A percentile compares a stretch with the other conserved stretches of the same genome.
Conservation (phyloP, 495 filamentous ascomycete species). For the Parachaetomium inaequale region DNA sequence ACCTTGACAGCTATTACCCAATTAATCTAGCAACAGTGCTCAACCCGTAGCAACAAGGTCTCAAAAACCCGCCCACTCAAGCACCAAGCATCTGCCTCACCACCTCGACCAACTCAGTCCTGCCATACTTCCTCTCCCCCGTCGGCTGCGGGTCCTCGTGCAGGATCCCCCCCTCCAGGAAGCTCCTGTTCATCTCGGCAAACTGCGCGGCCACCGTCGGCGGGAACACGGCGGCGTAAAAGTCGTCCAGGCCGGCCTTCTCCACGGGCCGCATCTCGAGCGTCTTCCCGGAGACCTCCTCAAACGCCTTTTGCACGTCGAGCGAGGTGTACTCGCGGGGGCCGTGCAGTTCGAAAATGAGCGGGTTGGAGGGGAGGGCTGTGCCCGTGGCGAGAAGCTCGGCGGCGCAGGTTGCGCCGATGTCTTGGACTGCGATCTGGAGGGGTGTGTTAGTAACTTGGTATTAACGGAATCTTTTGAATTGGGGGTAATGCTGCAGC, state of each 20-base stretch:
- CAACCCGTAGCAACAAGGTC: neutral
- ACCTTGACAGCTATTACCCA: too few species aligned
- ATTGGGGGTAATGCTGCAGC: too few species aligned
- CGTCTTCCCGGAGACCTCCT: slow-evolving; percentile 17
- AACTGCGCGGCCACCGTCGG: slow-evolving; percentile 17
- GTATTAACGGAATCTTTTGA: too few species aligned
- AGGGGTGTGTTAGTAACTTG: neutral
- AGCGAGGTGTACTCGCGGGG: slow-evolving; percentile 16
- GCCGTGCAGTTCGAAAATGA: slow-evolving; percentile 25
- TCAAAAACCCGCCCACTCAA: neutral
- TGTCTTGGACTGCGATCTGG: slow-evolving; percentile 27
- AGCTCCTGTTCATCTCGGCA: slow-evolving; percentile 22
- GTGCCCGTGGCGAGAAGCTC: slow-evolving; percentile 16
- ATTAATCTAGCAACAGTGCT: too few species aligned
- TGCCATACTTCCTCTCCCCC: slow-evolving; percentile 11
- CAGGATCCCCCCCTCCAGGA: slow-evolving; percentile 25
- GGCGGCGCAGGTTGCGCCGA: slow-evolving; percentile 18
- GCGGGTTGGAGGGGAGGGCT: slow-evolving; percentile 11
- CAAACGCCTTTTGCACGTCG: slow-evolving; percentile 25
- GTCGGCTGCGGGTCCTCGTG: slow-evolving; percentile 21
- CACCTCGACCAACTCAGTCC: slow-evolving; percentile 18
- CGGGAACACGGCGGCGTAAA: slow-evolving; percentile 22
- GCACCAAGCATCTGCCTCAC: slow-evolving; percentile 1
- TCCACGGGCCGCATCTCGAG: slow-evolving; percentile 20
- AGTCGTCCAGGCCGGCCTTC: slow-evolving; percentile 22